Evolutionary conservation across 768 basidiomycete genomes (phyloP).

Genomic region (Dacryopinax spathularia): DNA sequence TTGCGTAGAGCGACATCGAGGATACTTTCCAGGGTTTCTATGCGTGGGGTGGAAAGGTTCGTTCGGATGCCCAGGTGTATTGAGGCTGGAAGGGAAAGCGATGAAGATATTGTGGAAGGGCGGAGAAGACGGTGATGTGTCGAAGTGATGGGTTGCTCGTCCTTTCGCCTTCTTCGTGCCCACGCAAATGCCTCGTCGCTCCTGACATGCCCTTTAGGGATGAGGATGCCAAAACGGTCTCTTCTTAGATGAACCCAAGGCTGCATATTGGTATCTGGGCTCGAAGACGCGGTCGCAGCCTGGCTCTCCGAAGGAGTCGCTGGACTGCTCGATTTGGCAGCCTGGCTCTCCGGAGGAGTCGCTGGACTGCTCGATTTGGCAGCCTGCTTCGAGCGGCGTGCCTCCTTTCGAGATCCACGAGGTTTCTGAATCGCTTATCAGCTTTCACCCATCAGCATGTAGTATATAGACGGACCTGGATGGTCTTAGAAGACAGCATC

Average conservation of each 20-base stretch:
- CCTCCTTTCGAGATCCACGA: too few species aligned
- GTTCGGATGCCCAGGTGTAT: not conserved
- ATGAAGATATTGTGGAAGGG: not conserved
- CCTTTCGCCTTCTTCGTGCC: not conserved
- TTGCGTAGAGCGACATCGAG: not conserved
- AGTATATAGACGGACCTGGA: too few species aligned
- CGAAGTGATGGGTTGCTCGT: too few species aligned
- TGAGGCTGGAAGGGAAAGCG: not conserved
- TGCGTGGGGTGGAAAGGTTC: not conserved
- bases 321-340: too few species aligned
- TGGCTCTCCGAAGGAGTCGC: too few species aligned
- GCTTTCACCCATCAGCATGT: too few species aligned
- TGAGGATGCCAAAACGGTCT: not conserved
- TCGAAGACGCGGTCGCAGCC: not conserved
- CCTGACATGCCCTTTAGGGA: not conserved
- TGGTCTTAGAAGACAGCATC: not conserved
- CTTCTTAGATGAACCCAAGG: not conserved
- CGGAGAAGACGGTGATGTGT: too few species aligned
- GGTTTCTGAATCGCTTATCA: too few species aligned
- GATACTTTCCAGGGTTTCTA: not conserved
- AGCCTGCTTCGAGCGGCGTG: too few species aligned
- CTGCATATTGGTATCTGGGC: not conserved
- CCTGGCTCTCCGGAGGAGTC: too few species aligned
- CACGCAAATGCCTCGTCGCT: not conserved
- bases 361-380: too few species aligned